These are phyloP conservation scores for Schwanniomyces vanrijiae DNA, from an alignment of 805 yeast species.

Conservation along the genomic window DNA sequence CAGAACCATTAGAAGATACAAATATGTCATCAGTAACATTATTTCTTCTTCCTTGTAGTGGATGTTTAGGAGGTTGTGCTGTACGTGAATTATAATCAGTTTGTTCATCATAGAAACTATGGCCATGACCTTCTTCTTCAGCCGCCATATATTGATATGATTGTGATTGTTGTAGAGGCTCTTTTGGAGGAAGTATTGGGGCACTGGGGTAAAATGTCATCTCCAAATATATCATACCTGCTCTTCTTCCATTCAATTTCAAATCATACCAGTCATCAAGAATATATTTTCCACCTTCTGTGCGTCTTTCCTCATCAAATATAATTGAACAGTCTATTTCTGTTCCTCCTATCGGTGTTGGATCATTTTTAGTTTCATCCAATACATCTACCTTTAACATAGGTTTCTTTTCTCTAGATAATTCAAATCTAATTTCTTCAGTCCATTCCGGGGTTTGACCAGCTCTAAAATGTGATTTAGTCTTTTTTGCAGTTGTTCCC, in stretches of 20 bases:
- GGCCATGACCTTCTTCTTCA: background rate
- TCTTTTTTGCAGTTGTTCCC: conserved; percentile 77
- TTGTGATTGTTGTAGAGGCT: conserved; percentile 6
- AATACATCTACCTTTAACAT: conserved; percentile 69
- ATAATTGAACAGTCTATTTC: conserved; percentile 78
- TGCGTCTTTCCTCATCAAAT: conserved; percentile 50
- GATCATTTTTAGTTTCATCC: conserved; percentile 84
- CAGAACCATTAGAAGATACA: conserved; percentile 14
- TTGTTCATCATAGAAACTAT: background rate
- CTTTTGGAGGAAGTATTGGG: conserved; percentile 43
- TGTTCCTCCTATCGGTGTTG: conserved; percentile 80
- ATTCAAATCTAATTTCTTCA: conserved; percentile 65
- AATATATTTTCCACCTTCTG: conserved; percentile 62
- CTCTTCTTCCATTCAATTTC: conserved; percentile 64
- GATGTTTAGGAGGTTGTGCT: conserved; percentile 13
- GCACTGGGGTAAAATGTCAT: conserved; percentile 82
- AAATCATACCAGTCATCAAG: conserved; percentile 84
- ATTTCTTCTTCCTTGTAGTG: conserved; percentile 8
- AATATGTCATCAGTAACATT: conserved; percentile 25
- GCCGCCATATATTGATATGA: conserved; percentile 2
- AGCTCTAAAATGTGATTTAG: conserved; percentile 77
- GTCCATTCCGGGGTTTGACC: conserved; percentile 95
- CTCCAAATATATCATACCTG: conserved; percentile 87
- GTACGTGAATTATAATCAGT: conserved; percentile 2
- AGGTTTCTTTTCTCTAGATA: conserved; percentile 64